A percentile compares a stretch with the other conserved stretches of the same genome.
Evolutionary conservation across 2,329 filamentous ascomycete genomes (phyloP).

Genomic region (Aspergillus alliaceus): DNA sequence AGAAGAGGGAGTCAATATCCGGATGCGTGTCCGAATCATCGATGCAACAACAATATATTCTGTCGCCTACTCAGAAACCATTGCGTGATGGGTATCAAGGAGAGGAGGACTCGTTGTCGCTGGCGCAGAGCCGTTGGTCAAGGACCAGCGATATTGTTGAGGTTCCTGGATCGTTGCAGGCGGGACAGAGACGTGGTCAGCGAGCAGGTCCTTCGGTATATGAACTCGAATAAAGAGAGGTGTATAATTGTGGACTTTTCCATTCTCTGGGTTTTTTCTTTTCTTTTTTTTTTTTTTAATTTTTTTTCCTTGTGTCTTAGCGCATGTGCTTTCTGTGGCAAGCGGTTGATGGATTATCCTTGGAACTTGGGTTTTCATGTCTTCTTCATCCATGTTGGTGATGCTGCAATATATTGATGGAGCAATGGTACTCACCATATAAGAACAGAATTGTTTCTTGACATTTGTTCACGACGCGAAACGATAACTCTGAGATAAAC

Average conservation of each 20-base stretch:
- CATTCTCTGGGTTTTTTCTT: not conserved
- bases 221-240: not conserved
- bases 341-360: too few relatives aligned
- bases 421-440: too few relatives aligned
- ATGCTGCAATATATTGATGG: too few relatives aligned
- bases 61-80: not conserved
- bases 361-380: too few relatives aligned
- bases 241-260: not conserved
- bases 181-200: not conserved
- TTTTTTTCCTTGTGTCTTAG: not conserved
- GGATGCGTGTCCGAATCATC: not conserved
- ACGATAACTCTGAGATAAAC: too few relatives aligned
- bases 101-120: not conserved
- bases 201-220: not conserved
- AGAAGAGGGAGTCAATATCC: not conserved
- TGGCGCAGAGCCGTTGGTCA: not conserved
- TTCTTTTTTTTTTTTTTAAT: not conserved
- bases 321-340: too few relatives aligned
- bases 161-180: not conserved
- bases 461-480: too few relatives aligned
- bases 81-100: too few relatives aligned
- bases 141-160: not conserved
- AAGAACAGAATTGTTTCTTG: too few relatives aligned
- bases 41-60: not conserved
- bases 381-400: too few relatives aligned